Base-by-base conservation (phyloP, 2,329 filamentous ascomycete genomes). In the Penicillium sp. region DNA sequence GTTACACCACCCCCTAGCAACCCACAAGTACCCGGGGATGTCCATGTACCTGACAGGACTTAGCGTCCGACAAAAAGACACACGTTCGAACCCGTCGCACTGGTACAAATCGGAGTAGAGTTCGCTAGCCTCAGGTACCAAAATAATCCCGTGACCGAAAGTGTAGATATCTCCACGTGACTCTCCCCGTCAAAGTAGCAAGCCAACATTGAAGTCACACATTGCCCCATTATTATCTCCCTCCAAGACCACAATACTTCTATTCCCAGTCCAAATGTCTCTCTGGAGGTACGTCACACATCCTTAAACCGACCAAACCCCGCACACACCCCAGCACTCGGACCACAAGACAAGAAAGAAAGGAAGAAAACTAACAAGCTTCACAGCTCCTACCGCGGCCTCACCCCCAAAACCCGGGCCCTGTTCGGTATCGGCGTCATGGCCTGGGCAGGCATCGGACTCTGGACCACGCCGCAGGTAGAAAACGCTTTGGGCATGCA, bases 351-450 rank as follows among this genome's bases (percentile, higher is more conserved):
- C 39, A 38, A 39, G 49, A 47, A 27, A 33, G 33, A 34, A 39
- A 39, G 34, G 8, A 6, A 47, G 9, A 34, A 40, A 40, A 50
- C 38, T 41, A 40, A 40, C 25, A 54, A 31, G 9, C 11, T 16
- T 19, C 31, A 21, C 15, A 89, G 87, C 68, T 80, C 86, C 51
- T 96, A 92, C 78, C 87, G 82, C 70, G 85, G 83, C 66, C 86
- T 96, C 53, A 78, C 87, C 4, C 83, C 88, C 19, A 87, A 84
- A 65, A 88, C 89, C 25, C 88, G 89, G 55, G 76, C 90, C 41
- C 76, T 87, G 47, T 81, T 96, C 61, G 92, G 92, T 65, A 72
- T 86, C 48, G 88, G 86, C 65, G 76, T 96, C 63, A 85, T 96
- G 69, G 84, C 84, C 34, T 96, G 91, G 84, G 91, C 90, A 15